Evolutionary conservation across 1,139 yeast species (phyloP).

Genomic region (Yarrowia galli): DNA sequence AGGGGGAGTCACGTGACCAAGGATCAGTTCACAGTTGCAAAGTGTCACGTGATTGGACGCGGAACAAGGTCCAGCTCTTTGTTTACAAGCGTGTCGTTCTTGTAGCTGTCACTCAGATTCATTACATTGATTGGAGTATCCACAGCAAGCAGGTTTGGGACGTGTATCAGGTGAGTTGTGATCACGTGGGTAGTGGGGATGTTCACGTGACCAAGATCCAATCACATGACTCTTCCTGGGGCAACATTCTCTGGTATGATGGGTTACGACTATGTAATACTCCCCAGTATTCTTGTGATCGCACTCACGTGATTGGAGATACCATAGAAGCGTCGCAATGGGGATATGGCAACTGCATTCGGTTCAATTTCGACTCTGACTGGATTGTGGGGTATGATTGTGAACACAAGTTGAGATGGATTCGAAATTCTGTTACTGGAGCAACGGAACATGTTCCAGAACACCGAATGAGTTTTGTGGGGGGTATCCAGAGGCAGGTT

Average conservation of each 20-base stretch:
- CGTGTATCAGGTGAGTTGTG: constrained; percentile 2
- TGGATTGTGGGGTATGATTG: constrained; percentile 4
- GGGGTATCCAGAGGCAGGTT: background rate
- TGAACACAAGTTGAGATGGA: background rate
- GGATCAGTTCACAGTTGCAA: background rate
- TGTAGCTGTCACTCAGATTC: constrained; percentile 12
- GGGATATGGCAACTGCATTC: constrained; percentile 5
- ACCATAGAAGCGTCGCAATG: constrained; percentile 11
- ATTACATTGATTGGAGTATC: constrained; percentile 17
- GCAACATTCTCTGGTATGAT: constrained; percentile 17
- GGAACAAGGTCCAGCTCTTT: background rate
- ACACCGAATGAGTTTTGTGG: constrained; percentile 1
- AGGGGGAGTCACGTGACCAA: background rate
- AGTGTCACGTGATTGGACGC: constrained; percentile 4
- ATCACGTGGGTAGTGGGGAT: background rate
- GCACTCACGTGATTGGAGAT: constrained; percentile 9
- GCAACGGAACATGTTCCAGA: background rate
- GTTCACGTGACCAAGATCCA: background rate
- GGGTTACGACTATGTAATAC: constrained; percentile 1
- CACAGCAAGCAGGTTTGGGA: constrained; percentile 26
- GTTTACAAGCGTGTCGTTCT: background rate
- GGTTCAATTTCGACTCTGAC: constrained; percentile 10
- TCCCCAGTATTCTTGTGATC: constrained; percentile 5
- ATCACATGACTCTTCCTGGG: constrained; percentile 15
- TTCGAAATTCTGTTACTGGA: background rate